phyloP scores from a whole-genome alignment of 345 rosid species.

The Melaleuca alternifolia region DNA sequence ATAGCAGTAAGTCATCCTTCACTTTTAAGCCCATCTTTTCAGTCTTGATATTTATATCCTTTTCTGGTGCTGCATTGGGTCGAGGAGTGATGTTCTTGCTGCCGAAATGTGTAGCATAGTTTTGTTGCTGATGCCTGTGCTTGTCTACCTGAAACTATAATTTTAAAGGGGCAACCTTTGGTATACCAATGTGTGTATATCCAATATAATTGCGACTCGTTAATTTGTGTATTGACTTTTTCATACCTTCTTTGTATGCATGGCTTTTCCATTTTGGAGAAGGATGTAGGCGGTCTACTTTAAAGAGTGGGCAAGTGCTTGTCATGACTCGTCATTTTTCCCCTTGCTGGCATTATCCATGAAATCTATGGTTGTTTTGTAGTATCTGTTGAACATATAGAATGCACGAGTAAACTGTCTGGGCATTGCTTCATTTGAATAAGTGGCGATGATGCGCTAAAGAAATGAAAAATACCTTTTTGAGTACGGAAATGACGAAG shows the following conservation, averaged over 20 bases:
- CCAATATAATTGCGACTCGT: neutral
- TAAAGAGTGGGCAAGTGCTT: neutral
- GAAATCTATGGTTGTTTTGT: neutral
- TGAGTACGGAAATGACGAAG: neutral
- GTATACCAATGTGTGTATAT: neutral
- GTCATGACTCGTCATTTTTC: neutral
- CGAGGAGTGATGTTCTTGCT: neutral
- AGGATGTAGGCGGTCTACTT: neutral
- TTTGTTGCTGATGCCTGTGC: neutral
- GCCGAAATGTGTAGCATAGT: neutral
- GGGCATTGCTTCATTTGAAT: neutral
- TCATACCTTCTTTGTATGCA: neutral
- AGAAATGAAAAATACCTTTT: neutral
- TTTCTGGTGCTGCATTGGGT: neutral
- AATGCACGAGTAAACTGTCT: neutral
- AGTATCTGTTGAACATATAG: neutral
- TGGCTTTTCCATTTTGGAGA: neutral
- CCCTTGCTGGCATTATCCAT: neutral
- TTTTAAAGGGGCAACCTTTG: neutral
- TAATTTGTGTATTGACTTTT: neutral
- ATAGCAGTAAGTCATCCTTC: conserved; percentile 35
- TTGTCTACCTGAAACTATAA: neutral
- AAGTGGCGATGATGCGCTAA: neutral
- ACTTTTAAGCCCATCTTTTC: neutral
- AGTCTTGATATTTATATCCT: neutral